Percentiles rank a stretch among this genome's conserved stretches.
phyloP scores from a whole-genome alignment of 306 rosid species.

The Sicyos edulis region DNA sequence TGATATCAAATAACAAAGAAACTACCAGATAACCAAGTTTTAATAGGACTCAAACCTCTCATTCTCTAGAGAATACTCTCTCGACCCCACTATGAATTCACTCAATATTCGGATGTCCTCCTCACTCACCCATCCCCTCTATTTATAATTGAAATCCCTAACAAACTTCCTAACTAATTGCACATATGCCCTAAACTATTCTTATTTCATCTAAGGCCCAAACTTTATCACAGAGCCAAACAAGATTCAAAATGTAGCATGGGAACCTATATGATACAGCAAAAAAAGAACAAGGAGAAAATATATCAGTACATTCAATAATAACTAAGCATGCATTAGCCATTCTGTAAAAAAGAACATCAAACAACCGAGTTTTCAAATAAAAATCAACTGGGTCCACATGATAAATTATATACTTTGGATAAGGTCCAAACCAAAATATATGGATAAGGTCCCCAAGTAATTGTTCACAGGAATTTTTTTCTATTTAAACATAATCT shows the following conservation, averaged over 20 bases:
- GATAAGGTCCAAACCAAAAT: neutral
- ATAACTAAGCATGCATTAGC: neutral
- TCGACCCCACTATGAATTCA: too few relatives aligned
- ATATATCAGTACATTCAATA: neutral
- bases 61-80: too few relatives aligned
- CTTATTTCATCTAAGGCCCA: too few relatives aligned
- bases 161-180: too few relatives aligned
- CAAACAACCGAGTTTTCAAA: neutral
- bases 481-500: neutral
- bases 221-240: too few relatives aligned
- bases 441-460: neutral
- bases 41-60: too few relatives aligned
- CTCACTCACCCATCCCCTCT: too few relatives aligned
- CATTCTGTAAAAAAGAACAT: neutral
- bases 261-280: neutral
- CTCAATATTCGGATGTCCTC: too few relatives aligned
- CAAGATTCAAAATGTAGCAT: neutral
- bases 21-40: too few relatives aligned
- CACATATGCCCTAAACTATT: too few relatives aligned
- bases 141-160: too few relatives aligned
- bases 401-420: neutral
- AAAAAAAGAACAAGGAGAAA: neutral
- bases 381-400: neutral
- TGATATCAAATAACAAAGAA: too few relatives aligned
- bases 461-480: neutral